Base-by-base conservation (phyloP, 2,329 filamentous ascomycete species). In the Beauveria medogensis region DNA sequence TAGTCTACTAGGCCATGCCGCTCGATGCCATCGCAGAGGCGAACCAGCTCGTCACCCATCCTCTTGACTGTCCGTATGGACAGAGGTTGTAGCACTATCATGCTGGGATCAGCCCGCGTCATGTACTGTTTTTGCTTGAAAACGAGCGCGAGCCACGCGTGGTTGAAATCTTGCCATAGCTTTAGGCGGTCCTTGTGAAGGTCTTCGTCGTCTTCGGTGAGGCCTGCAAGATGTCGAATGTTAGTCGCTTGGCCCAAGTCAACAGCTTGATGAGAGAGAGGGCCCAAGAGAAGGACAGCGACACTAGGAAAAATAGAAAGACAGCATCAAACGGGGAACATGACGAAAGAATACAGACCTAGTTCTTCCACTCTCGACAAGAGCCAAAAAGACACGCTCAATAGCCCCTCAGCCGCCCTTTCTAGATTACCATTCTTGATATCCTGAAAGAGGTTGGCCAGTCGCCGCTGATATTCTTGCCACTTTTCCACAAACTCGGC, bases 1-100 rank as follows among this genome's bases (percentile, higher is more conserved):
- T 97, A 99, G 75, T 99, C 94, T 12, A 99, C 91, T 53, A 99
- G 78, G n/a, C 94, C 94, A 70, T 95, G 88, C 66, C 89, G 87
- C 73, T 97, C 93, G 64, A 97, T 83, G 55, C 84, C 84, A 71
- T 97, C 92, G 71, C 92, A 96, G 55, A 96, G 79, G 55, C 86
- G 83, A 60, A 96, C 82, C 34, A 99, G 75, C 68, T 96, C 89
- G 59, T 88, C 87, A 14, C 90, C 91, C 83, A 97, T 87, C 66
- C 86, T 87, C 68, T 90, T 85, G 54, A 97, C 79, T 26, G 80
- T 82, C 3, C 89, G 86, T 65, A 83, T 79, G 37, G 83, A 82
- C 67, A 97, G 82, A 14, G 94, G 72, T 57, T 62, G 41, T 12
- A 28, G 34, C 22, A 59, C 77, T 86, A 84, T 0, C 78, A 73